Conservation (phyloP, 352 stramenopile genomes). For the Globisporangium paroecandrum region DNA sequence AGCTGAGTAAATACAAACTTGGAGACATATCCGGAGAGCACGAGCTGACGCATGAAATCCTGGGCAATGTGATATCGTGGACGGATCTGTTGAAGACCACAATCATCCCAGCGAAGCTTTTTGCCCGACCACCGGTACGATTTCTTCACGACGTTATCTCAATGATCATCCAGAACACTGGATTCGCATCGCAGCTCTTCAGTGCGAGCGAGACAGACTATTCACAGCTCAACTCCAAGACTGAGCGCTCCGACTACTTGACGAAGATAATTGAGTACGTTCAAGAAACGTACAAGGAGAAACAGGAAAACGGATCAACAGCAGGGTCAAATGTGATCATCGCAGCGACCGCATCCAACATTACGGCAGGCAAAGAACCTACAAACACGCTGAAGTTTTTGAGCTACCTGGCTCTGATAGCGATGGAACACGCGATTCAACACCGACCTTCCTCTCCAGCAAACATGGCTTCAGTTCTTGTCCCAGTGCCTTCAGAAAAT, state of each 20-base stretch:
- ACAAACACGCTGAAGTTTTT: conserved; percentile 76
- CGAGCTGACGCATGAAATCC: conserved; percentile 59
- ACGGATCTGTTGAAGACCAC: conserved; percentile 69
- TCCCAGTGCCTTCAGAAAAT: not conserved
- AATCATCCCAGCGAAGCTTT: conserved; percentile 64
- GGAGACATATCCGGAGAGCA: conserved; percentile 51
- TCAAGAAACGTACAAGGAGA: conserved; percentile 45
- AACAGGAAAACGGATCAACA: conserved; percentile 19
- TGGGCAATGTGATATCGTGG: conserved; percentile 76
- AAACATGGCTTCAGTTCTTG: not conserved
- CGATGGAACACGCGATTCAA: conserved; percentile 49
- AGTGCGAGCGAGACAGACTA: conserved; percentile 58
- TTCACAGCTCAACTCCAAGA: conserved; percentile 58
- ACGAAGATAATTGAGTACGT: conserved; percentile 73
- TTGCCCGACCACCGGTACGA: conserved; percentile 67
- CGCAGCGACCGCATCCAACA: conserved; percentile 71
- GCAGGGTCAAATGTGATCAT: conserved; percentile 35
- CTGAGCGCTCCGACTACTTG: conserved; percentile 72
- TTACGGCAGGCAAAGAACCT: conserved; percentile 72
- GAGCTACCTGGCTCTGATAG: conserved; percentile 54
- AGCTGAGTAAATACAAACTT: conserved; percentile 37
- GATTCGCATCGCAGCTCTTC: conserved; percentile 47
- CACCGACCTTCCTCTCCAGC: conserved; percentile 16
- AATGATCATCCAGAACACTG: conserved; percentile 63
- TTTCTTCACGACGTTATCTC: conserved; percentile 83